Base-by-base conservation (phyloP, 805 yeast genomes). In the Pichia manshurica region DNA sequence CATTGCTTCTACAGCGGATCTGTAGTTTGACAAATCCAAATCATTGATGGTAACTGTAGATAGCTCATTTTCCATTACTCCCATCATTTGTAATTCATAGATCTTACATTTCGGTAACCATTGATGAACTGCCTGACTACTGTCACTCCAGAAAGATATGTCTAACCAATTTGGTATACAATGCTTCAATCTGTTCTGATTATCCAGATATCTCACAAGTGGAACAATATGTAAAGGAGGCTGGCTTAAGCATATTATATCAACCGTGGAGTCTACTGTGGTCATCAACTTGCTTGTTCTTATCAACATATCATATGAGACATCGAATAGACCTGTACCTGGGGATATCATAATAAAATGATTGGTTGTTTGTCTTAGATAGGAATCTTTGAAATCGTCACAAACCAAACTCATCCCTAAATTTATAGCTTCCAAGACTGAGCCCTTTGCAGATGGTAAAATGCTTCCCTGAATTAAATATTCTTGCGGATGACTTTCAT, bases 31-130 rank as follows among this genome's bases (percentile, higher is more conserved):
- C 51, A 63, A 57, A 12, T 70, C 73, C 44, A 89, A 66, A 44
- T 82, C 74, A 16, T 81, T 82, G 10, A 90, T 76, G 8, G 81
- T 77, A 7, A 84, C 77, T 12, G 84, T 79, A 53, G 81, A 79
- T 48, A 82, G 70, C 58, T 93, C 96, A 56, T 87, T 87, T 58
- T 91, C 98, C 83, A 91, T 88, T 7, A 93, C 77, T 0, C 98
- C 98, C 95, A 91, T 91, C 97, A 93, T 93, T 63, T 93, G 98
- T 17, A 93, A 67, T 58, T 91, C 98, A 63, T 93, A 91, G 44
- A 93, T 90, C 57, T 87, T 88, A 64, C 97, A 89, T 32, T 93
- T 72, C 0, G 99, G 97, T n/a, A 84, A 76, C 97, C 98, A 91
- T 55, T 79, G 84, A 29, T 71, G 70, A 32, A 66, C 65, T 4